Evolutionary conservation across 1,284 basidiomycete genomes (phyloP), one percentile per base, ranked within the genome.

Genomic region (Athelia sp.): DNA sequence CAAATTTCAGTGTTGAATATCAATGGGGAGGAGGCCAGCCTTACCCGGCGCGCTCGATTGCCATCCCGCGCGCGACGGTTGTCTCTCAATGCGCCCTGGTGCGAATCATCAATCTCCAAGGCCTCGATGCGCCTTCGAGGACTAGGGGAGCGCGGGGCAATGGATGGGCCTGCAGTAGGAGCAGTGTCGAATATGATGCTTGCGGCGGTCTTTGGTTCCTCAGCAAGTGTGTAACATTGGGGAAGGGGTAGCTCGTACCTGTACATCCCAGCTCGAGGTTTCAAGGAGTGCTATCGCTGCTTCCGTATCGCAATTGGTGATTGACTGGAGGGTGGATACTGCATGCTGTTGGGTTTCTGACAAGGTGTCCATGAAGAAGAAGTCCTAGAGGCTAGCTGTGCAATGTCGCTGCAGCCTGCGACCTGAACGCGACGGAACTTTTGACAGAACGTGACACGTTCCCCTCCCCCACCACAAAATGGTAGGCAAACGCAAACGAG

Each of bases 191-290:
- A 82, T 23, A 87, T 72, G 15, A 83, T 59, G 55, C 85, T 79
- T 18, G 78, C 78, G 18, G 84, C 83, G 56, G 74, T 72, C 80
- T 44, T 83, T 31, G 22, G 44, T 54, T 19, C 19, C 9, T 40
- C 15, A n/a, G 35, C 38, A 17, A 45, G 17, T 9, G 22, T n/a
- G 29, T 17, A 21, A 46, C 26, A 38, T 38, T 19, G n/a, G 18
- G 15, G 38, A 29, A 21, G 24, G n/a, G n/a, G n/a, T n/a, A 32
- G 45, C 49, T 56, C 59, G 50, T 52, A 81, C 82, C 71, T 84
- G 74, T 17, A 87, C 76, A 65, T 87, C 79, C 85, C 86, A 89
- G 32, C 75, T 75, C 2, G 82, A 79, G 50, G 72, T 77, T 43
- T 74, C 64, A n/a, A 89, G 69, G 1, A 87, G 72, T 26, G 67